Evolutionary conservation across 208 protist genomes (phyloP), one percentile per base, ranked within the genome.

Genomic region (Lotmaria passim): DNA sequence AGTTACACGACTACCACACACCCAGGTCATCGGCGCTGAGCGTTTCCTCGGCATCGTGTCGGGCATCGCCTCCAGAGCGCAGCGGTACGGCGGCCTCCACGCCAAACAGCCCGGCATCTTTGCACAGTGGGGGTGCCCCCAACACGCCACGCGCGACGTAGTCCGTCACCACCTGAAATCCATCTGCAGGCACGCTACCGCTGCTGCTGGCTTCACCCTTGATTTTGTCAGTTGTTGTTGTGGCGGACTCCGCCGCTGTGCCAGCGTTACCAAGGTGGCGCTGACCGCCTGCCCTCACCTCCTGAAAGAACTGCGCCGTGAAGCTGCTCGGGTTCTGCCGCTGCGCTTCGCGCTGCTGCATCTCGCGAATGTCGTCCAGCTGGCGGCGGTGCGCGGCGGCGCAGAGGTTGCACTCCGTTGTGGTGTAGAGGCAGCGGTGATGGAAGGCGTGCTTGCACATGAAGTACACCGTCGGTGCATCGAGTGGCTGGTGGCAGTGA

Each of bases 391-490:
- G 73, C 6, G 7, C 46, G 31, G 66, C 64, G 1, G 60, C 75
- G 68, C 88, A 93, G 8, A 86, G 2, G 64, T 88, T 86, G 72
- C 88, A 93, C 81, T 91, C 76, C 24, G 75, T 74, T 10, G 68
- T 4, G 34, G 82, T 81, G 63, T 82, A 76, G 26, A 91, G 82
- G 75, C 97, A 98, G 60, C 87, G 77, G 53, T 92, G 83, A 69
- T 98, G 96, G 74, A 98, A 98, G 26, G 89, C 95, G 81, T 98
- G 95, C 65, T 74, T 67, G 81, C 97, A 99, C 43, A 98, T 60
- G 64, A 98, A 98, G 70, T 98, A 96, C 48, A 99, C 83, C 1
- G 87, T 76, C 19, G 97, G 98, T n/a, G 98, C 75, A 43, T 98
- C 96, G 15, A 99, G 85, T 7, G 82, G 59, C 47, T 62, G 48